phyloP scores from a whole-genome alignment of 176 grass and related monocot species.

The Coix lacrymajobi region DNA sequence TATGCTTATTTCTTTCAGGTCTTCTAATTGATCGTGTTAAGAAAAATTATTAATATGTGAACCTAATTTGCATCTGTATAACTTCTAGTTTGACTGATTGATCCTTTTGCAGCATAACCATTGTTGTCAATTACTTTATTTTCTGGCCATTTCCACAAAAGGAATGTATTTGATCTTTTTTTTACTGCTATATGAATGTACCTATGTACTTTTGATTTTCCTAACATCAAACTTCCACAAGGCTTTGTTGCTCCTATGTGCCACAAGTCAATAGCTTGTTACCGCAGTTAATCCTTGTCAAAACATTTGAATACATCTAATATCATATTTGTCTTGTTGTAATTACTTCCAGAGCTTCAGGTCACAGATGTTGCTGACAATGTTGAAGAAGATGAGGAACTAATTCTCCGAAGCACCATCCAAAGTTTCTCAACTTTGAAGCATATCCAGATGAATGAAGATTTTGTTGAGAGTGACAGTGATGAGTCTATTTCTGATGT shows the following conservation, averaged over 20 bases:
- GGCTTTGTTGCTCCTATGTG: neutral
- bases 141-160: neutral
- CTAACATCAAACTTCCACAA: neutral
- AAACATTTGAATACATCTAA: conserved; percentile 12
- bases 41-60: neutral
- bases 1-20: neutral
- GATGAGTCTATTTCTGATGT: conserved; percentile 52
- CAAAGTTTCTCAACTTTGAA: conserved; percentile 59
- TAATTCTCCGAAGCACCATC: conserved; percentile 57
- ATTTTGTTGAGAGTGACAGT: conserved; percentile 49
- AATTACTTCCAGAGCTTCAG: conserved; percentile 54
- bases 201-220: neutral
- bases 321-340: conserved; percentile 26
- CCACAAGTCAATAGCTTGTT: conserved; percentile 1
- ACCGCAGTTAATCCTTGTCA: neutral
- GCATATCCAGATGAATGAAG: conserved; percentile 34
- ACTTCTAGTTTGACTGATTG: neutral
- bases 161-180: neutral
- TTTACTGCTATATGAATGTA: neutral
- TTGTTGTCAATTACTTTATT: neutral
- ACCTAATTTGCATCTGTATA: neutral
- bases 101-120: neutral
- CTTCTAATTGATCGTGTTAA: neutral
- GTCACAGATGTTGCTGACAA: conserved; percentile 50
- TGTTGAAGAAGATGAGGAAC: conserved; percentile 97